phyloP scores from a whole-genome alignment of 345 rosid genomes.

The Dipteronia dyeriana region DNA sequence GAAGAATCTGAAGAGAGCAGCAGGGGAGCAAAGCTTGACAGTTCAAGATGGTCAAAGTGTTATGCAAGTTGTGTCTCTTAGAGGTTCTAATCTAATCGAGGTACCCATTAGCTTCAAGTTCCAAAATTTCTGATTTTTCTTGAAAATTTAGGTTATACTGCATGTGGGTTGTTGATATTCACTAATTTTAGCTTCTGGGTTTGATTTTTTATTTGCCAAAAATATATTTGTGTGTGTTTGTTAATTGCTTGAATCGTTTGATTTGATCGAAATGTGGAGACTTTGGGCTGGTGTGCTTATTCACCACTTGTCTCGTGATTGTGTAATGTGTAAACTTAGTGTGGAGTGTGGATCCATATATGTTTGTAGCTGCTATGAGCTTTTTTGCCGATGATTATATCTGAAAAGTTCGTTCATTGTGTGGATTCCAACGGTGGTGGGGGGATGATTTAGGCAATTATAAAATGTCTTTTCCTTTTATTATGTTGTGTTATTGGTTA shows the following conservation, averaged over 20 bases:
- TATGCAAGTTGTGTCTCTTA: constrained; percentile 74
- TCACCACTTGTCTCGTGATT: too few relatives aligned
- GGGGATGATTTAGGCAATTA: too few relatives aligned
- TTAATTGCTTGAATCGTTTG: not conserved
- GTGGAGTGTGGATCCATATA: not conserved
- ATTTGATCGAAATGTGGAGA: not conserved
- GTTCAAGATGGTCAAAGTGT: constrained; percentile 71
- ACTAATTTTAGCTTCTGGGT: not conserved
- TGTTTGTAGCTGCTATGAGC: not conserved
- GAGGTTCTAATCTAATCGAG: constrained; percentile 93
- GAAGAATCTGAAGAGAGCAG: constrained; percentile 82
- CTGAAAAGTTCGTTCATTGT: too few relatives aligned
- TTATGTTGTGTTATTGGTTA: too few relatives aligned
- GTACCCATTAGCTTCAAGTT: constrained; percentile 21
- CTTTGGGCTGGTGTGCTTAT: not conserved
- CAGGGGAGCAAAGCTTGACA: constrained; percentile 48
- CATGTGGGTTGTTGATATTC: not conserved
- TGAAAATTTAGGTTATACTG: not conserved
- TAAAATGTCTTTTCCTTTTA: too few relatives aligned
- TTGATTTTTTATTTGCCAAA: not conserved
- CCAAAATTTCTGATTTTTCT: not conserved
- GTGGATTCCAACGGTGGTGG: too few relatives aligned
- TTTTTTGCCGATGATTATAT: not conserved
- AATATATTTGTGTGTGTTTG: not conserved
- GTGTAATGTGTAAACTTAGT: not conserved